A percentile compares a stretch with the other conserved stretches of the same genome.
Evolutionary conservation across 2,329 filamentous ascomycete genomes (phyloP).

Genomic region (Coniosporium tulheliwenetii): DNA sequence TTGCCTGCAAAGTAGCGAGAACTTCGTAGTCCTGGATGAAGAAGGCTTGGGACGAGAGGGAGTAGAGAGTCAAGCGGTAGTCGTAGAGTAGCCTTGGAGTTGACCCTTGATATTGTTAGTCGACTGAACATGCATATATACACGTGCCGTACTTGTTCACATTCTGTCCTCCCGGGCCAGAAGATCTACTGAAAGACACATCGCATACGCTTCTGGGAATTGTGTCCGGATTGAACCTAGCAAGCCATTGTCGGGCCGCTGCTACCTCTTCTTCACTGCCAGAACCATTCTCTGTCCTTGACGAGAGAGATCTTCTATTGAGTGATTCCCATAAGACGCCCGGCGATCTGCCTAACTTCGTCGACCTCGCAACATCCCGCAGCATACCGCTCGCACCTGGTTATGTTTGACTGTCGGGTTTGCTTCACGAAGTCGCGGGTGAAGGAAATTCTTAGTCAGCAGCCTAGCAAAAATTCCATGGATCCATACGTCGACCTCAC

Average conservation of each 20-base stretch:
- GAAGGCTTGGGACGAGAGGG: conserved; percentile 34
- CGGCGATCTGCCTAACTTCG: too few relatives aligned
- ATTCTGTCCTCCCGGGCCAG: conserved; percentile 51
- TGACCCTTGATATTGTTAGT: conserved; percentile 32
- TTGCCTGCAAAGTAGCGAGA: conserved; percentile 41
- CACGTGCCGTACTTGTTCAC: conserved; percentile 44
- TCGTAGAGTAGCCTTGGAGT: conserved; percentile 50
- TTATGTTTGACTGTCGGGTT: too few relatives aligned
- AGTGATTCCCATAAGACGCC: too few relatives aligned
- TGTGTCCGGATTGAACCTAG: conserved; percentile 33
- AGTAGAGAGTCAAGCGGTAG: conserved; percentile 37
- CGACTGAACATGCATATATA: background rate
- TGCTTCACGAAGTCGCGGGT: too few relatives aligned
- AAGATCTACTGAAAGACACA: conserved; percentile 46
- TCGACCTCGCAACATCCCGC: too few relatives aligned
- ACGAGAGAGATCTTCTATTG: too few relatives aligned
- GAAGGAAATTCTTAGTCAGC: too few relatives aligned
- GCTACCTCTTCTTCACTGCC: conserved; percentile 1
- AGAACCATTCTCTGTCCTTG: too few relatives aligned
- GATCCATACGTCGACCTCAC: too few relatives aligned
- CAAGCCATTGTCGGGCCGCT: conserved; percentile 41
- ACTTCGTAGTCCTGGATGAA: conserved; percentile 34
- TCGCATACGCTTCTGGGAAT: conserved; percentile 42
- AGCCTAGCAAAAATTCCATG: too few relatives aligned
- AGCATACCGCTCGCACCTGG: too few relatives aligned